A percentile compares a stretch with the other conserved stretches of the same genome.
Evolutionary conservation across 768 basidiomycete species (phyloP).

Genomic region (Lyophyllum shimeji): DNA sequence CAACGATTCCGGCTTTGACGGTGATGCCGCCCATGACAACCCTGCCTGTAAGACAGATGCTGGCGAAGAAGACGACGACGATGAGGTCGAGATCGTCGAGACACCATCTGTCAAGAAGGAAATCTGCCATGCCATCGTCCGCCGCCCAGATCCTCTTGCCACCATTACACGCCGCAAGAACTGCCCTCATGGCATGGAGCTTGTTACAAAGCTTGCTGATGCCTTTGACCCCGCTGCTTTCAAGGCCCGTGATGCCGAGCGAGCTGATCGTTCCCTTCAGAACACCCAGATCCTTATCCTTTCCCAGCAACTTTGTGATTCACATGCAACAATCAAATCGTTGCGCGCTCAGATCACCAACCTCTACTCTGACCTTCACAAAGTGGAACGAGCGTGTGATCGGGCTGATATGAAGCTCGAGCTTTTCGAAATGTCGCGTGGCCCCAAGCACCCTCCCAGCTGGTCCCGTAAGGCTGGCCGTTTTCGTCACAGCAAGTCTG

Average conservation of each 20-base stretch:
- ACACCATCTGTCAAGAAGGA: not conserved
- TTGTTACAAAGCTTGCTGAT: constrained; percentile 22
- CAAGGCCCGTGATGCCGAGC: constrained; percentile 10
- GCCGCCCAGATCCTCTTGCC: not conserved
- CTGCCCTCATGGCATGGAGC: constrained; percentile 6
- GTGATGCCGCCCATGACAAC: not conserved
- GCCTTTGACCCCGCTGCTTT: constrained; percentile 21
- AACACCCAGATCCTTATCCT: constrained; percentile 6
- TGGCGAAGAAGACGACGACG: not conserved
- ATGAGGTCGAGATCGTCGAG: not conserved
- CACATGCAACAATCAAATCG: constrained; percentile 2
- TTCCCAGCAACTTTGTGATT: constrained; percentile 5
- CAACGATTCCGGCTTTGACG: not conserved
- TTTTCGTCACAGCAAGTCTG: not conserved
- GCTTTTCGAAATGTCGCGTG: constrained; percentile 1
- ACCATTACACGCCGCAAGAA: not conserved
- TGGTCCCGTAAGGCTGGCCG: not conserved
- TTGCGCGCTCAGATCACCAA: constrained; percentile 12
- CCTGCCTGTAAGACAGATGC: not conserved
- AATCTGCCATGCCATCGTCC: not conserved
- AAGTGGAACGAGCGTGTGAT: constrained; percentile 13
- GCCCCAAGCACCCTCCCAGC: not conserved
- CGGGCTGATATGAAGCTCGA: constrained; percentile 13
- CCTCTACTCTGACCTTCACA: constrained; percentile 6
- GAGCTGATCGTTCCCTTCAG: not conserved